Conservation (phyloP, 2,329 filamentous ascomycete species). For the Diplodia seriata region DNA sequence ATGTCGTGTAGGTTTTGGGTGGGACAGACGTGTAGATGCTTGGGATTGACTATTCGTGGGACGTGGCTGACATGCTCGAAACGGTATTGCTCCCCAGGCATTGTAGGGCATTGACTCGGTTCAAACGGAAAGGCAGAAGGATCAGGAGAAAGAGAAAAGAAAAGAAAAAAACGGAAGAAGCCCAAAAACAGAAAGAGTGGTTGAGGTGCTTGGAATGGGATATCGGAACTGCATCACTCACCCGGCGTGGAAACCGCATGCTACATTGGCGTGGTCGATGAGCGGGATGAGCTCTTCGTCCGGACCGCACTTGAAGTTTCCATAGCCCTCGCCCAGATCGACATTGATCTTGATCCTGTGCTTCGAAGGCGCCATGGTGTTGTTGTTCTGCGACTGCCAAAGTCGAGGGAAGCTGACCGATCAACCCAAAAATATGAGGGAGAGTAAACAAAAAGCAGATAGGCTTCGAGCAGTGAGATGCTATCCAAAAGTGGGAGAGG, state of each 20-base stretch:
- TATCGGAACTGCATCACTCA: conserved; percentile 25
- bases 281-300: conserved; percentile 67
- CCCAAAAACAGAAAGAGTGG: too few species aligned
- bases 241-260: conserved; percentile 65
- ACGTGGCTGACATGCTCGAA: too few species aligned
- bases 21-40: too few species aligned
- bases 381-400: conserved; percentile 17
- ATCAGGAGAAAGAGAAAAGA: background rate
- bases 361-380: conserved; percentile 57
- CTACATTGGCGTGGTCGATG: conserved; percentile 68
- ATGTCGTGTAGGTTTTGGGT: too few species aligned
- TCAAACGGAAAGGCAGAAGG: too few species aligned
- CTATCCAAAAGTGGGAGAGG: conserved; percentile 14
- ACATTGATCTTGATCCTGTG: conserved; percentile 62
- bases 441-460: background rate
- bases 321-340: conserved; percentile 62
- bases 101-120: too few species aligned
- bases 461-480: background rate
- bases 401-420: too few species aligned
- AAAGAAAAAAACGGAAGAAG: background rate
- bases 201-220: background rate
- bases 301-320: conserved; percentile 57
- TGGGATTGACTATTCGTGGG: too few species aligned
- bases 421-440: background rate
- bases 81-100: too few species aligned